Percentiles rank a stretch among this genome's conserved stretches.
These are phyloP conservation scores for Ogataea paraovalis DNA, from an alignment of 805 yeast genomes.

Conservation along the genomic window DNA sequence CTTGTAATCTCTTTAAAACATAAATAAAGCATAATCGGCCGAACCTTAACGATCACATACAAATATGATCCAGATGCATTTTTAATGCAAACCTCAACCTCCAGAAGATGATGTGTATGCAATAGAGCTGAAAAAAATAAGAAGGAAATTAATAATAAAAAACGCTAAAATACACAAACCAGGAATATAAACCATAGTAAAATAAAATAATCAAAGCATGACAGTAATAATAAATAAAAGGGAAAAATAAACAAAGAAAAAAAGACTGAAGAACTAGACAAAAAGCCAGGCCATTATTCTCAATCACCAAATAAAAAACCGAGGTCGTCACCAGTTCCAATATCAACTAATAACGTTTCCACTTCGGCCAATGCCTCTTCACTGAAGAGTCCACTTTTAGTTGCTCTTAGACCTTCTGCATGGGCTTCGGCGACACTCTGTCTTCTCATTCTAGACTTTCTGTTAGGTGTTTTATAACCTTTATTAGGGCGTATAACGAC, in stretches of 20 bases:
- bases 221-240: neutral
- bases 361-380: slow-evolving; percentile 72
- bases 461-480: slow-evolving; percentile 20
- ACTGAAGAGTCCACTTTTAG: slow-evolving; percentile 72
- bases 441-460: slow-evolving; percentile 44
- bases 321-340: slow-evolving; percentile 40
- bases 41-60: too few species aligned
- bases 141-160: neutral
- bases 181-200: neutral
- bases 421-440: slow-evolving; percentile 73
- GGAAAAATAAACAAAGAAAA: neutral
- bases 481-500: slow-evolving; percentile 20
- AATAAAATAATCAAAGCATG: neutral
- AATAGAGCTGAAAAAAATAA: neutral
- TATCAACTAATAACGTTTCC: slow-evolving; percentile 61
- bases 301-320: slow-evolving; percentile 32
- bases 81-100: neutral
- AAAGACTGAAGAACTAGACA: neutral
- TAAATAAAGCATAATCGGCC: neutral
- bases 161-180: neutral
- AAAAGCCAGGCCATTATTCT: neutral
- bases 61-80: too few species aligned
- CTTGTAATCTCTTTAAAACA: neutral
- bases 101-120: neutral
- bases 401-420: slow-evolving; percentile 68